Base-by-base conservation (phyloP, 2,329 filamentous ascomycete species). In the Nannizziopsis arthrosporioides region DNA sequence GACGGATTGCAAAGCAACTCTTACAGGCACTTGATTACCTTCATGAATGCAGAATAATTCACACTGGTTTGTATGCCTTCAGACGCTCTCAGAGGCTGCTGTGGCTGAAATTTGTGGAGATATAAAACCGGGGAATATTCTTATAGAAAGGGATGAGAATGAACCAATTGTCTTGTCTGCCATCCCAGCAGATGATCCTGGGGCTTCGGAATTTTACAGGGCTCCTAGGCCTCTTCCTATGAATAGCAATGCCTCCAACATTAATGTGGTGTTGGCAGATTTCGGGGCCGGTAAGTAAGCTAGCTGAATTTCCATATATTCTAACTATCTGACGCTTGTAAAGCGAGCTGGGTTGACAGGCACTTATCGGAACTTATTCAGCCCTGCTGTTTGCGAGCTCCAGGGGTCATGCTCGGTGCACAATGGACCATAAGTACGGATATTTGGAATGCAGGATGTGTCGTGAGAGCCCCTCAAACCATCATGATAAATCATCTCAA, bases 361-460 rank as follows among this genome's bases (percentile, higher is more conserved):
- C 54, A 52, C 49, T 27, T 57, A 22, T 47, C 53, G 17, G 51
- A 58, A 8, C 12, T 34, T 5, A 59, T 58, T 42, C 57, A 59
- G 45, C 52, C 56, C 1, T 44, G 40, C 27, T 51, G 54, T 44
- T 39, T 58, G 36, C 48, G 56, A 36, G 55, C 55, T 6, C 56
- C 57, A 14, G 57, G 59, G 53, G 57, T 60, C 19, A 54, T 53
- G 3, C 58, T 62, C 8, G 58, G 56, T 18, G 57, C 55, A 31
- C 51, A 51, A 5, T 61, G 56, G 59, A 55, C 54, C 44, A 41
- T 40, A 34, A 48, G 39, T 12, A 58, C 59, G 5, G 59, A 63
- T 56, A 59, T 61, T 42, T 61, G 59, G 59, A 62, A 55, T 48
- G 55, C 61, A 8, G 58, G 58, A 44, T 62, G 59, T 38, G 53